Conservation (phyloP, 768 basidiomycete genomes). For the Leccinum aurantiacum region DNA sequence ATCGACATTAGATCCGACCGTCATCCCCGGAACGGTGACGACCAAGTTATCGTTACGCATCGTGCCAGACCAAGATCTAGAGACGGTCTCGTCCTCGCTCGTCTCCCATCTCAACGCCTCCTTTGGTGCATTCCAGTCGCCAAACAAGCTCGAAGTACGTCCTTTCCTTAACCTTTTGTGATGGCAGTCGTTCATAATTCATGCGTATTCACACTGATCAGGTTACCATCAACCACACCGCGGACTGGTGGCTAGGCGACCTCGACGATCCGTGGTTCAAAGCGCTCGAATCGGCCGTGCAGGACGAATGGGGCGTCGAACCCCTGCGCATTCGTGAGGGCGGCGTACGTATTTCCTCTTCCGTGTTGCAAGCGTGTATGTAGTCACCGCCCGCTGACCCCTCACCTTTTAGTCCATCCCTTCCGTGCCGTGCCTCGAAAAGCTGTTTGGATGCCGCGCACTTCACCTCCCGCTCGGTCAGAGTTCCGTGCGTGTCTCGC, state of each 20-base stretch:
- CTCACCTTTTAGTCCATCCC: slow-evolving; percentile 72
- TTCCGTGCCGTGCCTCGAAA: slow-evolving; percentile 90
- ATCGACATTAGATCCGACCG: slow-evolving; percentile 62
- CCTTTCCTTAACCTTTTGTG: neutral
- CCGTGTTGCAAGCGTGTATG: neutral
- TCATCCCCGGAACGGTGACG: slow-evolving; percentile 84
- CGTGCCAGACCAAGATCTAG: slow-evolving; percentile 89
- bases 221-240: slow-evolving; percentile 79
- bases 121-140: slow-evolving; percentile 61
- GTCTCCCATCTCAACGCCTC: slow-evolving; percentile 54
- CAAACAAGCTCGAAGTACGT: slow-evolving; percentile 69
- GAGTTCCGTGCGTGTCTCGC: slow-evolving; percentile 59
- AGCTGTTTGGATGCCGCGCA: slow-evolving; percentile 84
- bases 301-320: slow-evolving; percentile 82
- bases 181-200: neutral
- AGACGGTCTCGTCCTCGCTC: slow-evolving; percentile 62
- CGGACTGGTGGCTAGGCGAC: slow-evolving; percentile 96
- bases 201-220: slow-evolving; percentile 27
- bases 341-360: slow-evolving; percentile 55
- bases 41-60: slow-evolving; percentile 88
- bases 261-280: slow-evolving; percentile 85
- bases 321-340: slow-evolving; percentile 92
- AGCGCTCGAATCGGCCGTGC: slow-evolving; percentile 78
- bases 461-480: slow-evolving; percentile 95
- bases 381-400: neutral